Conservation (phyloP, 768 basidiomycete genomes). For the Hysterangium stoloniferum region DNA sequence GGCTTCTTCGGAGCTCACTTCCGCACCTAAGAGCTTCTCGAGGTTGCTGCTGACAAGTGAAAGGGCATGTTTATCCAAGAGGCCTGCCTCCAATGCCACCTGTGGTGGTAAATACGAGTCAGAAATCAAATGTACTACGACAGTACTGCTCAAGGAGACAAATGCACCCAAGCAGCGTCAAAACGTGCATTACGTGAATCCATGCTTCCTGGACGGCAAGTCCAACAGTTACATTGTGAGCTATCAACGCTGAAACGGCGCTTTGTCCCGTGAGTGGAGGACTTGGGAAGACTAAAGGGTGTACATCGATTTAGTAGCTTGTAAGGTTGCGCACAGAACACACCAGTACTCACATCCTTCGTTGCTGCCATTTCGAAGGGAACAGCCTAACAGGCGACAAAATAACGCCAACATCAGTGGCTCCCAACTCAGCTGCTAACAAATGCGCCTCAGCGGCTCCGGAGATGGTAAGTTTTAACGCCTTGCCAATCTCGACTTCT, state of each 20-base stretch:
- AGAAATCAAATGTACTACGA: no score
- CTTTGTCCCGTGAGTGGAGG: constrained; percentile 61
- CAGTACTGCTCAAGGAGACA: no score
- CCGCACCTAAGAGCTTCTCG: constrained; percentile 39
- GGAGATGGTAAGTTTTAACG: constrained; percentile 55
- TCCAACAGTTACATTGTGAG: constrained; percentile 65
- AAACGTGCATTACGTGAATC: constrained; percentile 71
- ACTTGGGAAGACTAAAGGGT: constrained; percentile 36
- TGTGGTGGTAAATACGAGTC: no score
- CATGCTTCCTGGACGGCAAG: constrained; percentile 59
- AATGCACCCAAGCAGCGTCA: constrained; percentile 72
- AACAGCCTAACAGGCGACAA: constrained; percentile 27
- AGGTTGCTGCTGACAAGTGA: constrained; percentile 47
- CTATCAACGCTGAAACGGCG: constrained; percentile 50
- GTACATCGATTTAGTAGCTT: no score
- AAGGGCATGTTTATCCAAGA: constrained; percentile 39
- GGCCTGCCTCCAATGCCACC: constrained; percentile 28
- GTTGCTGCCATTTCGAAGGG: constrained; percentile 28
- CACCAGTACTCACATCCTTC: constrained; percentile 20
- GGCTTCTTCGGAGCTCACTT: constrained; percentile 23
- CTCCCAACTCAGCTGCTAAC: constrained; percentile 60
- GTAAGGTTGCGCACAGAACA: no score
- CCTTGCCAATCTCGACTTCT: constrained; percentile 52
- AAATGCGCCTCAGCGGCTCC: constrained; percentile 58
- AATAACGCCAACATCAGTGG: constrained; percentile 31